A percentile compares a stretch with the other conserved stretches of the same genome.
Evolutionary conservation across 2,329 filamentous ascomycete species (phyloP).

Genomic region (Penicillium sclerotiorum): DNA sequence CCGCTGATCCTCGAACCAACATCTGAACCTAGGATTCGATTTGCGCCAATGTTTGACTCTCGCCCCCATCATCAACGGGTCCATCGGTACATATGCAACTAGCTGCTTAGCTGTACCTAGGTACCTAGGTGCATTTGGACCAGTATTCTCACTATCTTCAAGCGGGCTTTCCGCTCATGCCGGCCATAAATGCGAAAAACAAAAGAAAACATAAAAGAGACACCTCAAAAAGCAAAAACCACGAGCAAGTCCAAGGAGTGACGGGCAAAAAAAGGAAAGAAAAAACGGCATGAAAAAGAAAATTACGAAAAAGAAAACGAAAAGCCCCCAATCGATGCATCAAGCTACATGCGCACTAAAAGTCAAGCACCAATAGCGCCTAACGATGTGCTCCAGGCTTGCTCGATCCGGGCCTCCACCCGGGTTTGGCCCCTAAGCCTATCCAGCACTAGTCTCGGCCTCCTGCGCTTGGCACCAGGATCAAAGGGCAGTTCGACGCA

Average conservation of each 20-base stretch:
- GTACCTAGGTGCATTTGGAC: no score
- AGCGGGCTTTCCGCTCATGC: neutral
- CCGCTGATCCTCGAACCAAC: conserved; percentile 3
- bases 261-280: neutral
- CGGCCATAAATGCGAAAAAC: neutral
- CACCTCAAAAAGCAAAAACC: neutral
- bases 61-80: no score
- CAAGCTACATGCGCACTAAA: no score
- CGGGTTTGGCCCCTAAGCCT: conserved; percentile 17
- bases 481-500: conserved; percentile 8
- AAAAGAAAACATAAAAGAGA: neutral
- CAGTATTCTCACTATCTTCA: neutral
- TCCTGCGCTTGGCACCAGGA: conserved; percentile 11
- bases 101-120: no score
- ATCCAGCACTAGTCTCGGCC: conserved; percentile 12
- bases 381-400: conserved; percentile 4
- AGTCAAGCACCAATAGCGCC: conserved; percentile 15
- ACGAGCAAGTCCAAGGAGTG: neutral
- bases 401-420: conserved; percentile 24
- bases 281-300: neutral
- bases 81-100: no score
- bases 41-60: neutral
- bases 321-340: no score
- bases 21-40: neutral
- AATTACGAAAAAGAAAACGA: neutral